phyloP scores from a whole-genome alignment of 2,329 filamentous ascomycete species.

The Fusarium graminum region DNA sequence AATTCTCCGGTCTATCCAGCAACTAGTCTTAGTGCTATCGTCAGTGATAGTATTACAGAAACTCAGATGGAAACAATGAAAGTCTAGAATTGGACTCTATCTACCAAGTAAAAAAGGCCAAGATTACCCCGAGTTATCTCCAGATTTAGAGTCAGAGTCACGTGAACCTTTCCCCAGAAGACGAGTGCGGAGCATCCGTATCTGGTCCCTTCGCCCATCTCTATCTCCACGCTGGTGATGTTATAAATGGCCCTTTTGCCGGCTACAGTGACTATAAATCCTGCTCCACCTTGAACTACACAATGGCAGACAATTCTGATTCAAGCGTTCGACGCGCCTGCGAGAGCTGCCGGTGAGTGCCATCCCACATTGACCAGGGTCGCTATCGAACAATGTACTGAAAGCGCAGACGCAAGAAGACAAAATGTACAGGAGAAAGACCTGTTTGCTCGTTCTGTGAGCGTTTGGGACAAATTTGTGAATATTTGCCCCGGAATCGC shows the following conservation, averaged over 20 bases:
- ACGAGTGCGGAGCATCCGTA: constrained; percentile 29
- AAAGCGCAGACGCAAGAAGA: constrained; percentile 38
- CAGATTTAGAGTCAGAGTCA: constrained; percentile 19
- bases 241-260: background rate
- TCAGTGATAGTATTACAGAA: background rate
- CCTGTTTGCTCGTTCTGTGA: constrained; percentile 44
- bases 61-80: background rate
- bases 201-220: background rate
- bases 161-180: constrained; percentile 2
- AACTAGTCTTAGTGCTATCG: background rate
- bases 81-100: background rate
- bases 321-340: constrained; percentile 30
- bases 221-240: background rate
- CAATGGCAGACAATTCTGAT: constrained; percentile 24
- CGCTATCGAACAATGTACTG: background rate
- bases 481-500: constrained; percentile 31
- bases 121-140: constrained; percentile 4
- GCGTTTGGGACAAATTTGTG: constrained; percentile 32
- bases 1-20: constrained; percentile 1
- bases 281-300: constrained; percentile 2
- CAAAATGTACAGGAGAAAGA: constrained; percentile 41
- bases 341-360: constrained; percentile 36
- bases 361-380: background rate
- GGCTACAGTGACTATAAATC: background rate
- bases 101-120: background rate